A percentile compares a stretch with the other conserved stretches of the same genome.
These are phyloP conservation scores for Cucurbita moschata DNA, from an alignment of 306 rosid genomes.

Conservation along the genomic window DNA sequence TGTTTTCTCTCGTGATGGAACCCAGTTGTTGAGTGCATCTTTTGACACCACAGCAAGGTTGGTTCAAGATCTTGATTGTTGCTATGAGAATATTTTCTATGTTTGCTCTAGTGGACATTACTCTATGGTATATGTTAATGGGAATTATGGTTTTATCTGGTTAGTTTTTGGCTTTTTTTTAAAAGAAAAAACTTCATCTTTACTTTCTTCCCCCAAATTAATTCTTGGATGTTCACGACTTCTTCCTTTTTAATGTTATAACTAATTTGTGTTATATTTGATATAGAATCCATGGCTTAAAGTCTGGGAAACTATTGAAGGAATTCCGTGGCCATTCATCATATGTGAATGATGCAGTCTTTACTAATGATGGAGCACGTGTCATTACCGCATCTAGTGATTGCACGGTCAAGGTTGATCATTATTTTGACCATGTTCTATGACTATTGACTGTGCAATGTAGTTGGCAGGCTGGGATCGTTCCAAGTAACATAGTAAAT, in stretches of 20 bases:
- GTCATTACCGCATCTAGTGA: slow-evolving; percentile 93
- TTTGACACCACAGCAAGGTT: slow-evolving; percentile 97
- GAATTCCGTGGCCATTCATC: slow-evolving; percentile 96
- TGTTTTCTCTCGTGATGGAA: slow-evolving; percentile 95
- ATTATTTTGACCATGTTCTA: background rate
- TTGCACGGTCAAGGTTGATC: slow-evolving; percentile 74
- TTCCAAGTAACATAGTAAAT: background rate
- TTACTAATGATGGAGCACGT: slow-evolving; percentile 79
- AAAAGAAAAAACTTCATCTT: background rate
- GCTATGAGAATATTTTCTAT: background rate
- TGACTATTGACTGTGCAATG: background rate
- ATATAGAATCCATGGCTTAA: slow-evolving; percentile 79
- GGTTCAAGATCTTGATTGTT: slow-evolving; percentile 6
- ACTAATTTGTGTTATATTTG: slow-evolving; percentile 5
- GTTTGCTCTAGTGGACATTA: background rate
- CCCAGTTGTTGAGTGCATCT: slow-evolving; percentile 85
- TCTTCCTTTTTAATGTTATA: background rate
- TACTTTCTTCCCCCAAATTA: background rate
- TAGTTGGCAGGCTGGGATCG: background rate
- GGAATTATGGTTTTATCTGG: background rate
- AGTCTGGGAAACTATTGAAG: slow-evolving; percentile 88
- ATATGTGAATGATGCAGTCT: slow-evolving; percentile 86
- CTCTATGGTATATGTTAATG: background rate
- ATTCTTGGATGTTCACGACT: background rate
- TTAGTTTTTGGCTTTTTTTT: background rate